A percentile compares a stretch with the other conserved stretches of the same genome.
Evolutionary conservation across 2,329 filamentous ascomycete species (phyloP).

Genomic region (Exophiala sp.): DNA sequence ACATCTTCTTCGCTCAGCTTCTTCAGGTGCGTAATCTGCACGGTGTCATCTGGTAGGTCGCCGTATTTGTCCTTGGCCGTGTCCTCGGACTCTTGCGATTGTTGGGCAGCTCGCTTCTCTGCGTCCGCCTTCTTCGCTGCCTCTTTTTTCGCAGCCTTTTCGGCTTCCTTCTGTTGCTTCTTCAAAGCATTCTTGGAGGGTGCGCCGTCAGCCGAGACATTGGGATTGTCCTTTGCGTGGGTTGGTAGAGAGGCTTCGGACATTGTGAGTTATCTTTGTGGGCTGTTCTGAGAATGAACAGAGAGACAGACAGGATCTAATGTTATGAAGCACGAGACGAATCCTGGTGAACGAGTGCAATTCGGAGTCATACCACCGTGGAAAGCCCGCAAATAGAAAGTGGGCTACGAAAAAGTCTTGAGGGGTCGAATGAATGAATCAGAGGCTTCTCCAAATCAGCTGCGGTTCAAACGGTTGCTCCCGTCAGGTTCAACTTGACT

Average conservation of each 20-base stretch:
- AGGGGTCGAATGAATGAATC: neutral
- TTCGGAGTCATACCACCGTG: slow-evolving; percentile 6
- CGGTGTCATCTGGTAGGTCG: slow-evolving; percentile 56
- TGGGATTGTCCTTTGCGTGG: slow-evolving; percentile 25
- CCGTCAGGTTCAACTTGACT: too few relatives aligned
- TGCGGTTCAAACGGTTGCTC: too few relatives aligned
- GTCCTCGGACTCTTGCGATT: slow-evolving; percentile 40
- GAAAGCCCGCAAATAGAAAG: slow-evolving; percentile 8
- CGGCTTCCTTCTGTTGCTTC: slow-evolving; percentile 86
- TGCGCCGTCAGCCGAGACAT: slow-evolving; percentile 31
- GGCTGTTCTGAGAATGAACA: slow-evolving; percentile 1
- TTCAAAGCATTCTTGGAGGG: slow-evolving; percentile 77
- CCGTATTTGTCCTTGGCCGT: slow-evolving; percentile 77
- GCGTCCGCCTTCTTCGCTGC: slow-evolving; percentile 41
- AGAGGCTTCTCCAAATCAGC: too few relatives aligned
- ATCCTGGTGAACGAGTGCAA: neutral
- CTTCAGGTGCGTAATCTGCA: slow-evolving; percentile 57
- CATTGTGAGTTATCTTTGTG: slow-evolving; percentile 1
- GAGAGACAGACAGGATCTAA: neutral
- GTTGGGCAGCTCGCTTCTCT: slow-evolving; percentile 29
- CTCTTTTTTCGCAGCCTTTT: slow-evolving; percentile 77
- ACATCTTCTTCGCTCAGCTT: slow-evolving; percentile 60
- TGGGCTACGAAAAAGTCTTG: slow-evolving; percentile 7
- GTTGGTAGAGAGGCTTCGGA: slow-evolving; percentile 23
- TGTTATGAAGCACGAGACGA: neutral